Evolutionary conservation across 768 basidiomycete species (phyloP), one percentile per base, ranked within the genome.

Genomic region (Lactarius hengduanensis): DNA sequence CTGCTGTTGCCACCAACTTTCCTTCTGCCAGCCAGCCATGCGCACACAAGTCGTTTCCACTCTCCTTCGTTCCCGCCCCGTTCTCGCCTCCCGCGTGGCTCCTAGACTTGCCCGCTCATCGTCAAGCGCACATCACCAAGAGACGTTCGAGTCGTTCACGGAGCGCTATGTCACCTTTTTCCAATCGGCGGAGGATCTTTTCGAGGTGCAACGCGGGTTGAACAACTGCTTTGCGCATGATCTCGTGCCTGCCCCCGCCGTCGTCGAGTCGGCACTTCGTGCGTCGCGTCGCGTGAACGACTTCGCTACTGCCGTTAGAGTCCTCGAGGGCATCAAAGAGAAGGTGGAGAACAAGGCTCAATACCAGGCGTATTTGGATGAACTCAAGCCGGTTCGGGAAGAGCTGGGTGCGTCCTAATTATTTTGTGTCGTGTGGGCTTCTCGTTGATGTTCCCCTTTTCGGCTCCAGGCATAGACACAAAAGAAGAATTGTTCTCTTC

Each of bases 171-270:
- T 94, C 74, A 82, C 82, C 71, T 99, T 99, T 80, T 99, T 99
- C 85, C 80, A 91, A 75, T 83, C 86, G 63, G 94, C 94, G 58
- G 88, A 94, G 75, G 97, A 99, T 80, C 85, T 98, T 65, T 99
- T 99, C 76, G 97, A 99, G 82, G 91, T 99, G 70, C 96, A 99
- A 80, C 92, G 97, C 59, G 97, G 97, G 45, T 82, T 99, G 73
- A 98, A 99, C 84, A 99, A 99, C 84, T 98, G 96, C 82, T 99
- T 99, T 77, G 93, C 97, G 2, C 96, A 98, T 78, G 97, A 99
- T 78, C 86, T 97, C 70, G 95, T 97, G 16, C 94, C 94, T 5
- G 85, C 92, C 1, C 85, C 92, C 34, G 76, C 81, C 62, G 92
- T 96, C 72, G 80, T 96, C 63, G 93, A 95, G 79, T 91, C 92